Base-by-base conservation (phyloP, 139 green algal species). In the Micractinium sp. region DNA sequence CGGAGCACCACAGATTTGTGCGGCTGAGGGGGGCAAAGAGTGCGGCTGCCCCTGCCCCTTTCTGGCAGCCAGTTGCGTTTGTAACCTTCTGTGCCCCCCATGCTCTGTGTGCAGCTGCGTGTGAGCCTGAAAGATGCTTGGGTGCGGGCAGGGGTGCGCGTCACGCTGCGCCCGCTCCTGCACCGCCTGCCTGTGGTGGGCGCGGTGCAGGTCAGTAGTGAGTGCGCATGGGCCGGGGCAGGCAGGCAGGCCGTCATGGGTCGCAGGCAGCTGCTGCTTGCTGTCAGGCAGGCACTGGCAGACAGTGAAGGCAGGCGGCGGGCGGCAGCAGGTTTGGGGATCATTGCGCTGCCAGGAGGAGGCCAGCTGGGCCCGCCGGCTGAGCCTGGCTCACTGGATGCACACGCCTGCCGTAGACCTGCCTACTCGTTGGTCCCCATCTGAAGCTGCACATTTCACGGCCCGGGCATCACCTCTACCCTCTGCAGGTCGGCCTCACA, bases 131-230 rank as follows among this genome's bases (percentile, higher is more conserved):
- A 22, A 22, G 78, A 84, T 22, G 78, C 78, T 47, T 84, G 78
- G 78, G 78, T 84, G 41, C 41, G 47, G 38, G 78, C 78, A 0
- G 78, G 78, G 25, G 78, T 84, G 47, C 78, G 78, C 29, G 78
- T 67, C 78, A 84, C 78, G 29, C 41, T 84, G 78, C 78, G 78
- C 78, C 78, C 78, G 29, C 78, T 84, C 41, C 41, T 84, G 78
- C 78, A 41, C 41, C 78, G 78, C 29, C 78, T 84, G 78, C 78
- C 78, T 0, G 78, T 84, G 78, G 78, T 84, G 27, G 78, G 78
- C 29, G 78, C 78, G 15, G 1, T 84, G 12, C 41, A 84, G 78
- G 78, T 84, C 41, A 27, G 78, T 16, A 23, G 33, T 22, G 74
- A 19, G 33, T n/a, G 15, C 5, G 33, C 73, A 38, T 9, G 31